Percentiles rank a stretch among this genome's conserved stretches.
These are phyloP conservation scores for Leccinum rimulosum DNA, from an alignment of 768 basidiomycete species.

Conservation along the genomic window DNA sequence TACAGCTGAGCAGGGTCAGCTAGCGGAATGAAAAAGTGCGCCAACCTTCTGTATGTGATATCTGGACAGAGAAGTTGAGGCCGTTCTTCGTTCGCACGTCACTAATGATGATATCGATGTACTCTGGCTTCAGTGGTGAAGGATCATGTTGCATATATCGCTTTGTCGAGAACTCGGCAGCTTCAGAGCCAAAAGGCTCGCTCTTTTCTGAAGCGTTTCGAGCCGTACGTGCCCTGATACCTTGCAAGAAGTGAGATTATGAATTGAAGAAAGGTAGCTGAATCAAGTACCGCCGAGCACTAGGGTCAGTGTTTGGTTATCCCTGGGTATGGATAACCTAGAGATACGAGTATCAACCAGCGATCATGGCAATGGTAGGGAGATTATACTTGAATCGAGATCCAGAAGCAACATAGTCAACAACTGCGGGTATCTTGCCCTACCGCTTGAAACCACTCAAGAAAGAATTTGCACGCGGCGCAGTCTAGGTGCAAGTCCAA, in stretches of 20 bases:
- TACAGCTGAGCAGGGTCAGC: neutral
- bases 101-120: slow-evolving; percentile 89
- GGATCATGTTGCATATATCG: slow-evolving; percentile 77
- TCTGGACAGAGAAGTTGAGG: slow-evolving; percentile 89
- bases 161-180: slow-evolving; percentile 73
- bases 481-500: slow-evolving; percentile 42
- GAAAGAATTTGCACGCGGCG: slow-evolving; percentile 78
- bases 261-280: neutral
- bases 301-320: slow-evolving; percentile 90
- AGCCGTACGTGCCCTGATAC: slow-evolving; percentile 86
- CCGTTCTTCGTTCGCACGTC: slow-evolving; percentile 74
- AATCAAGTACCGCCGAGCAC: slow-evolving; percentile 72
- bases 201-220: slow-evolving; percentile 78
- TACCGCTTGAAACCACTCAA: slow-evolving; percentile 88
- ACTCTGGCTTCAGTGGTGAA: slow-evolving; percentile 74
- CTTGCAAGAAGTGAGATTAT: slow-evolving; percentile 36
- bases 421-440: slow-evolving; percentile 78
- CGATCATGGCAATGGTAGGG: neutral
- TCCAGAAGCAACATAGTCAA: slow-evolving; percentile 92
- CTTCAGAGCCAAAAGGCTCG: slow-evolving; percentile 86
- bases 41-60: slow-evolving; percentile 86
- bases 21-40: neutral
- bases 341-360: slow-evolving; percentile 1
- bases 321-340: slow-evolving; percentile 83
- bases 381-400: slow-evolving; percentile 85